phyloP scores from a whole-genome alignment of 345 rosid genomes.

The Salix koriyanagi region DNA sequence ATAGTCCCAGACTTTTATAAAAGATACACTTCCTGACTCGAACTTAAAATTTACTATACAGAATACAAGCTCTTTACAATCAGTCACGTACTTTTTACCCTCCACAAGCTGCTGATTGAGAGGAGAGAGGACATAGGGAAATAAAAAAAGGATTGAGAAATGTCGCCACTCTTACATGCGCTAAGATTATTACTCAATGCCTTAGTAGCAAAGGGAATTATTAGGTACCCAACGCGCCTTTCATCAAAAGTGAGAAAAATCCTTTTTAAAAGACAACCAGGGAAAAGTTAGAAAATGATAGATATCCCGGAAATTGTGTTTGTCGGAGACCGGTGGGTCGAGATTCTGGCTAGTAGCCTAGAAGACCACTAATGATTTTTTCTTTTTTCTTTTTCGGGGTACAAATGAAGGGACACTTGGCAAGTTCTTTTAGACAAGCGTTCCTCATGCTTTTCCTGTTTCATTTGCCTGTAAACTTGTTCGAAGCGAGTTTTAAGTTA shows the following conservation, averaged over 20 bases:
- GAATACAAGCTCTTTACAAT: too few relatives aligned
- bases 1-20: rapidly evolving
- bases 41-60: rapidly evolving
- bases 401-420: neutral
- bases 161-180: neutral
- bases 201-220: neutral
- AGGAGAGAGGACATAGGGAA: neutral
- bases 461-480: neutral
- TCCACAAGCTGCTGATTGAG: neutral
- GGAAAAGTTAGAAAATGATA: neutral
- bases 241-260: neutral
- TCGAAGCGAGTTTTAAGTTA: neutral
- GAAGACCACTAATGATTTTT: neutral
- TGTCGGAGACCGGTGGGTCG: neutral
- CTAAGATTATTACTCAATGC: neutral
- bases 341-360: neutral
- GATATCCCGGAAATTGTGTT: neutral
- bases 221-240: neutral
- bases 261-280: neutral
- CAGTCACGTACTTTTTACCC: neutral
- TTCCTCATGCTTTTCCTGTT: neutral
- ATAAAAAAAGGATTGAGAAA: neutral
- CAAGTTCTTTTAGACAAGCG: neutral
- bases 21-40: too few relatives aligned
- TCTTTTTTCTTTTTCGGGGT: neutral